Conservation (phyloP, 1,284 basidiomycete species). For the Cutaneotrichosporon sp. region DNA sequence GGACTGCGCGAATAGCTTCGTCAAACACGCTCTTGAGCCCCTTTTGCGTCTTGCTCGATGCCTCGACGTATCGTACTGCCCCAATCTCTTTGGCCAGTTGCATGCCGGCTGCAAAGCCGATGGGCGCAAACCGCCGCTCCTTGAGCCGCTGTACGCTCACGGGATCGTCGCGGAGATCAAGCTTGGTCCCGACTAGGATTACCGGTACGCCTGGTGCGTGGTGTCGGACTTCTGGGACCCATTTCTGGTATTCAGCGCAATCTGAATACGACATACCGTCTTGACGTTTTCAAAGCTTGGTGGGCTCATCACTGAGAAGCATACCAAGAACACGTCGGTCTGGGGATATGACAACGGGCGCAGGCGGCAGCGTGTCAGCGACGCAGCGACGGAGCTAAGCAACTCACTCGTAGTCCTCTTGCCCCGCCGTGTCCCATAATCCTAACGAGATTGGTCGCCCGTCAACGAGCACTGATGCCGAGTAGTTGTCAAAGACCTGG, state of each 20-base stretch:
- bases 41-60: constrained; percentile 77
- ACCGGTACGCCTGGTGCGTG: constrained; percentile 57
- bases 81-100: constrained; percentile 77
- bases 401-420: constrained; percentile 68
- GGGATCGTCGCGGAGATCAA: constrained; percentile 93
- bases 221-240: constrained; percentile 95
- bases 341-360: constrained; percentile 97
- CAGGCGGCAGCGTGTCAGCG: constrained; percentile 67
- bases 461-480: constrained; percentile 86
- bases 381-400: background rate
- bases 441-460: constrained; percentile 77
- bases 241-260: constrained; percentile 58
- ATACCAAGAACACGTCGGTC: constrained; percentile 98
- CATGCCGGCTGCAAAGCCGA: constrained; percentile 58
- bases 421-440: constrained; percentile 66
- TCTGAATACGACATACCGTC: constrained; percentile 28
- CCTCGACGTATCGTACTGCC: constrained; percentile 95
- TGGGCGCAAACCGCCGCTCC: constrained; percentile 93
- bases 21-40: constrained; percentile 77
- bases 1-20: constrained; percentile 78
- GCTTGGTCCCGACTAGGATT: constrained; percentile 67
- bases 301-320: constrained; percentile 95
- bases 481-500: constrained; percentile 53
- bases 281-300: constrained; percentile 82
- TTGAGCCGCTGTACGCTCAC: constrained; percentile 86